Conservation (phyloP, 495 filamentous ascomycete species). For the Rhypophila decipiens region DNA sequence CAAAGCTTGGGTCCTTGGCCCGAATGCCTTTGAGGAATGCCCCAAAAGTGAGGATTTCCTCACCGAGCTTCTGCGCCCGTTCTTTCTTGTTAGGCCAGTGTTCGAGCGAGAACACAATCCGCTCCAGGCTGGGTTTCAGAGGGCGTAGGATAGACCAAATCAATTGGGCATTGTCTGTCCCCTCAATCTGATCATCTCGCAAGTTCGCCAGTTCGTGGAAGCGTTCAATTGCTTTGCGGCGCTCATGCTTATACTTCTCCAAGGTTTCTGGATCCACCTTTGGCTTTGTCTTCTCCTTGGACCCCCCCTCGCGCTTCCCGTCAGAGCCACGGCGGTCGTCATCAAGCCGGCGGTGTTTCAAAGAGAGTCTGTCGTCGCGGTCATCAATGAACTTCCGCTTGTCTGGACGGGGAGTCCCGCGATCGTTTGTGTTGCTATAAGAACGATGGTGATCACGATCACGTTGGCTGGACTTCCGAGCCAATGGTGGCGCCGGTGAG, state of each 20-base stretch:
- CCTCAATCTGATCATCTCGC: constrained; percentile 26
- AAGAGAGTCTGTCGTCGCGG: constrained; percentile 26
- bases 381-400: constrained; percentile 40
- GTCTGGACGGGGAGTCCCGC: constrained; percentile 37
- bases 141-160: constrained; percentile 40
- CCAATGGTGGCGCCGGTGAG: constrained; percentile 48
- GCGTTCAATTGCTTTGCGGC: constrained; percentile 27
- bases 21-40: constrained; percentile 36
- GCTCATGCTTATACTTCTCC: constrained; percentile 26
- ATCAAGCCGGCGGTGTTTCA: constrained; percentile 30
- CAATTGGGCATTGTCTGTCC: constrained; percentile 26
- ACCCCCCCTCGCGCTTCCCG: constrained; percentile 22
- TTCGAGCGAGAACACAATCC: constrained; percentile 37
- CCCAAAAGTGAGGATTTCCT: constrained; percentile 39
- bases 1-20: constrained; percentile 26
- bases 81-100: constrained; percentile 37
- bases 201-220: constrained; percentile 27
- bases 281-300: constrained; percentile 22
- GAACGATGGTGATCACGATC: constrained; percentile 44
- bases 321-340: constrained; percentile 17
- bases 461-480: constrained; percentile 33
- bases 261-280: constrained; percentile 28
- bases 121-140: constrained; percentile 36
- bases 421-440: constrained; percentile 39
- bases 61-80: constrained; percentile 39